phyloP scores from a whole-genome alignment of 116 monocot species.

The Cymodocea nodosa region DNA sequence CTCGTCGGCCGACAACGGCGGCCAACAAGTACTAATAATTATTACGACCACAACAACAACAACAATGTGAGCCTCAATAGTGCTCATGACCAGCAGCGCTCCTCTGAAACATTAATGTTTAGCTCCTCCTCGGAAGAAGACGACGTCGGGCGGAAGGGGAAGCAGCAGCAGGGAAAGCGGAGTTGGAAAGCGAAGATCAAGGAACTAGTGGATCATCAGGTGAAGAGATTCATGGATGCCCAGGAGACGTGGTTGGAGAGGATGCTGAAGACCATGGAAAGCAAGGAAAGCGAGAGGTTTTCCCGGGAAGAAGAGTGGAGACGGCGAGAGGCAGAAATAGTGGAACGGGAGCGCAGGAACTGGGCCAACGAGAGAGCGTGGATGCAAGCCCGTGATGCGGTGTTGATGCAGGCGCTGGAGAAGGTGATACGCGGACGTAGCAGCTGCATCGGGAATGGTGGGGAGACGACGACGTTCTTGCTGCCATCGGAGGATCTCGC shows the following conservation, averaged over 20 bases:
- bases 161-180: not conserved
- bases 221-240: conserved; percentile 37
- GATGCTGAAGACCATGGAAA: conserved; percentile 14
- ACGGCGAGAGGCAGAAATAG: conserved; percentile 8
- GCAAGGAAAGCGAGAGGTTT: conserved; percentile 14
- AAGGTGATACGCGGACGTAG: not conserved
- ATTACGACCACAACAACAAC: not conserved
- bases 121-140: not conserved
- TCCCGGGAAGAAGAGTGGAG: conserved; percentile 17
- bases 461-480: not conserved
- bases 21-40: not conserved
- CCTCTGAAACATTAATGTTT: not conserved
- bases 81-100: conserved; percentile 3
- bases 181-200: conserved; percentile 26
- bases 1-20: not conserved
- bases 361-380: conserved; percentile 11
- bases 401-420: conserved; percentile 10
- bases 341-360: conserved; percentile 3
- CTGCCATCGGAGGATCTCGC: no score
- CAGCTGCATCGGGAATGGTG: not conserved
- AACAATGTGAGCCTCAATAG: conserved; percentile 6
- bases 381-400: conserved; percentile 13
- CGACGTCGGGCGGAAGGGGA: not conserved
- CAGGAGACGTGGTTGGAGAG: conserved; percentile 25
- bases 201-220: conserved; percentile 24